phyloP scores from a whole-genome alignment of 2,329 filamentous ascomycete species.

The Colletotrichum gigasporum region DNA sequence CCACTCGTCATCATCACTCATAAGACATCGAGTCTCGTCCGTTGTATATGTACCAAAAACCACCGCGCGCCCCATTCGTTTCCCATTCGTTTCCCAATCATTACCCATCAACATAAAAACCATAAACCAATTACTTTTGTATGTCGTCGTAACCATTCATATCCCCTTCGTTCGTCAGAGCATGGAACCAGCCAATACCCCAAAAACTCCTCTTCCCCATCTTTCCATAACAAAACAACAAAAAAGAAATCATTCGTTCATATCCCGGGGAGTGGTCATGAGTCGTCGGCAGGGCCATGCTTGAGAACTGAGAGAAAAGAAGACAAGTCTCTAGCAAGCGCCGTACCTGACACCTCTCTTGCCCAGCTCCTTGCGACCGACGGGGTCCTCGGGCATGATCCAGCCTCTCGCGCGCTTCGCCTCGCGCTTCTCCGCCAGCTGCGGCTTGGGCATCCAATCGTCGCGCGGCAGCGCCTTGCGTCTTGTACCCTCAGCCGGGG shows the following conservation, averaged over 20 bases:
- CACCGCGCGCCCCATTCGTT: background rate
- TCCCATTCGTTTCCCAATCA: no score
- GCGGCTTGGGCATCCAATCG: conserved; percentile 79
- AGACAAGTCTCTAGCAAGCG: conserved; percentile 42
- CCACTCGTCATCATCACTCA: conserved; percentile 12
- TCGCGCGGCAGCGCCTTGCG: conserved; percentile 77
- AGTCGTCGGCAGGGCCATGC: background rate
- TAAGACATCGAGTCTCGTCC: conserved; percentile 8
- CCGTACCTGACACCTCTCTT: conserved; percentile 71
- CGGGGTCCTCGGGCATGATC: conserved; percentile 78
- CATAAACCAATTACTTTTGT: no score
- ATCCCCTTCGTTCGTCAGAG: no score
- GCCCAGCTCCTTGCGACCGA: conserved; percentile 77
- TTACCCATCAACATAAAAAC: no score
- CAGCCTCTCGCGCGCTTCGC: conserved; percentile 79
- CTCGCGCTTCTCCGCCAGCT: conserved; percentile 78
- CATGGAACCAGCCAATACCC: no score
- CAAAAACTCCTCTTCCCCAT: no score
- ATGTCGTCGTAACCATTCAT: no score
- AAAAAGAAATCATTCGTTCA: conserved; percentile 3
- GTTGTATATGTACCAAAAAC: background rate
- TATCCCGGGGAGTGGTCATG: background rate
- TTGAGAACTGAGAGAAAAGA: background rate
- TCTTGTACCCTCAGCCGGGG: conserved; percentile 76
- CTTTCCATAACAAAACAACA: no score